Conservation (phyloP, 768 basidiomycete species). For the Naematelia encephala region DNA sequence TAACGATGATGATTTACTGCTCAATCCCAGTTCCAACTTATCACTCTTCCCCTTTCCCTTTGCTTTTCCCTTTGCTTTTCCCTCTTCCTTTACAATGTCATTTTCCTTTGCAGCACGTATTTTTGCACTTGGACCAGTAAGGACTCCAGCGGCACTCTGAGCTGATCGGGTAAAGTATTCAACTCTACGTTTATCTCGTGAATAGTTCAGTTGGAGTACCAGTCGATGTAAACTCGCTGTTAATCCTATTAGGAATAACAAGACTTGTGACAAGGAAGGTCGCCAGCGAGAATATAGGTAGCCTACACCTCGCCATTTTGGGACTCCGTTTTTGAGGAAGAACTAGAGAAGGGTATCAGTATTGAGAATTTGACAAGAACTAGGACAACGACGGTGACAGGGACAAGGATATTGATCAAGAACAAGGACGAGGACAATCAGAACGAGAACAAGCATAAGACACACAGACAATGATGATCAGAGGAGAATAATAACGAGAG, state of each 20-base stretch:
- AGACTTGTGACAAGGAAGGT: conserved; percentile 80
- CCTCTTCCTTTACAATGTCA: not conserved
- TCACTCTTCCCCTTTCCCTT: not conserved
- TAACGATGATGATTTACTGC: no score
- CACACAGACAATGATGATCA: no score
- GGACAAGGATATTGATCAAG: not conserved
- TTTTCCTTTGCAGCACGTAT: conserved; percentile 1
- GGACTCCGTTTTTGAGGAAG: conserved; percentile 97
- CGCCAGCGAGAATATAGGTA: conserved; percentile 96
- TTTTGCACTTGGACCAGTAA: not conserved
- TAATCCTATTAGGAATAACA: conserved; percentile 70
- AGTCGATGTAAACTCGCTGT: conserved; percentile 79
- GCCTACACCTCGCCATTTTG: conserved; percentile 90
- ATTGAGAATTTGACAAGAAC: not conserved
- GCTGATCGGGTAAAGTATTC: conserved; percentile 48
- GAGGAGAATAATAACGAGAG: no score
- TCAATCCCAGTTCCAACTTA: no score
- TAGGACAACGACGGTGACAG: not conserved
- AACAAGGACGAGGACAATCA: not conserved
- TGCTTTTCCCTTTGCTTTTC: conserved; percentile 4
- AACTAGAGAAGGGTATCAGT: conserved; percentile 36
- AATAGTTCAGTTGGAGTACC: conserved; percentile 73
- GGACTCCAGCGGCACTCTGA: conserved; percentile 19
- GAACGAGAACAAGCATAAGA: no score
- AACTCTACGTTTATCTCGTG: conserved; percentile 67